A percentile compares a stretch with the other conserved stretches of the same genome.
Conservation (phyloP, 31 red algal species). For the Odonthalia washingtoniensis region DNA sequence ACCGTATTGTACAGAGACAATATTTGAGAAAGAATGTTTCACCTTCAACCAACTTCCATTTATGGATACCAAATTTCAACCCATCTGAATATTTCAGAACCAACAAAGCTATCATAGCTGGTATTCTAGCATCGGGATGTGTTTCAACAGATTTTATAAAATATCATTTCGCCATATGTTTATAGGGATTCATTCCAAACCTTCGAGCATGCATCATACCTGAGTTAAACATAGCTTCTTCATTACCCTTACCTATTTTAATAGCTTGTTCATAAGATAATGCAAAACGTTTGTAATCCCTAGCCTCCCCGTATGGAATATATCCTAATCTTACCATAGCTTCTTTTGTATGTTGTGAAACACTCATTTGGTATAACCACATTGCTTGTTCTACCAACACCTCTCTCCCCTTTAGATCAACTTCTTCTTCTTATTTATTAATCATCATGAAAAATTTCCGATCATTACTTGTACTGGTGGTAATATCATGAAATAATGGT, state of each 20-base stretch:
- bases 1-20: too few species aligned
- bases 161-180: conserved; percentile 67
- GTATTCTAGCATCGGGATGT: too few species aligned
- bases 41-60: too few species aligned
- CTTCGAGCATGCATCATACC: conserved; percentile 85
- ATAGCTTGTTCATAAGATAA: conserved; percentile 61
- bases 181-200: conserved; percentile 56
- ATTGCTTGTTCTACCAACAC: conserved; percentile 53
- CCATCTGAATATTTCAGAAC: conserved; percentile 56
- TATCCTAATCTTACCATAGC: conserved; percentile 70
- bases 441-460: too few species aligned
- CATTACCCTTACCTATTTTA: conserved; percentile 34
- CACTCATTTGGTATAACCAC: too few species aligned
- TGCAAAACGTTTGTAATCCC: conserved; percentile 56
- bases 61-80: too few species aligned
- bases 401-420: neutral
- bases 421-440: too few species aligned
- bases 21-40: too few species aligned
- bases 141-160: too few species aligned
- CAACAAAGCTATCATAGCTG: conserved; percentile 64
- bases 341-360: conserved; percentile 23
- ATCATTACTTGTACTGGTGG: too few species aligned
- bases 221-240: conserved; percentile 78
- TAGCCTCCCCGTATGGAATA: conserved; percentile 56
- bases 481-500: too few species aligned